Percentiles rank a stretch among this genome's conserved stretches.
Conservation (phyloP, 441 rosid species). For the Corymbia citriodora region DNA sequence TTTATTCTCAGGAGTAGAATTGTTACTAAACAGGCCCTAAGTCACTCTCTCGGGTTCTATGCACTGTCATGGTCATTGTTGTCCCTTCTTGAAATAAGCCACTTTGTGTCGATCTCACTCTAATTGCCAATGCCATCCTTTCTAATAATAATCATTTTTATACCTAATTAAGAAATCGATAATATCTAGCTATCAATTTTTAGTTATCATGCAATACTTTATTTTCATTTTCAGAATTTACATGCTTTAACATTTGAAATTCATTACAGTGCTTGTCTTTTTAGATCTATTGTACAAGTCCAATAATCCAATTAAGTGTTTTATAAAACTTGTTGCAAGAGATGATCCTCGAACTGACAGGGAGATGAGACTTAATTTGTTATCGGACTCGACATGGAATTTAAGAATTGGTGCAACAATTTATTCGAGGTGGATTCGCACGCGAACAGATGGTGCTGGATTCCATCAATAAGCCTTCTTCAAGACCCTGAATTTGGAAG, state of each 20-base stretch:
- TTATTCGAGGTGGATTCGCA: not conserved
- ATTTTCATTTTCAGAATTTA: not conserved
- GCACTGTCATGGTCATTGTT: not conserved
- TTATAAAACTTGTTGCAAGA: not conserved
- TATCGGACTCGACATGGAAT: not conserved
- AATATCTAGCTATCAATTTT: not conserved
- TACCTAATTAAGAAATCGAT: not conserved
- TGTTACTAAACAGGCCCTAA: not conserved
- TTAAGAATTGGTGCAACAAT: not conserved
- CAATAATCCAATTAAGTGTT: not conserved
- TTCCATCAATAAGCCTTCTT: not conserved
- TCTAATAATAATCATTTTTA: too few relatives aligned
- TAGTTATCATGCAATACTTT: not conserved
- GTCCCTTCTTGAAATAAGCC: not conserved
- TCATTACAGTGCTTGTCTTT: not conserved
- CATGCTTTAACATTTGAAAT: not conserved
- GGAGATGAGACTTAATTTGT: not conserved
- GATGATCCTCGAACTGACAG: not conserved
- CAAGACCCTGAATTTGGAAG: not conserved
- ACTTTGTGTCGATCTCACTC: fast-evolving
- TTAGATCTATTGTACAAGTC: not conserved
- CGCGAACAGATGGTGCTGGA: not conserved
- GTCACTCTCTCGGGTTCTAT: not conserved
- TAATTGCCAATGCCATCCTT: not conserved
- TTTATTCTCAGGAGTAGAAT: too few relatives aligned